These are phyloP conservation scores for Venturia aucupariae DNA, from an alignment of 2,329 filamentous ascomycete species.

Conservation along the genomic window DNA sequence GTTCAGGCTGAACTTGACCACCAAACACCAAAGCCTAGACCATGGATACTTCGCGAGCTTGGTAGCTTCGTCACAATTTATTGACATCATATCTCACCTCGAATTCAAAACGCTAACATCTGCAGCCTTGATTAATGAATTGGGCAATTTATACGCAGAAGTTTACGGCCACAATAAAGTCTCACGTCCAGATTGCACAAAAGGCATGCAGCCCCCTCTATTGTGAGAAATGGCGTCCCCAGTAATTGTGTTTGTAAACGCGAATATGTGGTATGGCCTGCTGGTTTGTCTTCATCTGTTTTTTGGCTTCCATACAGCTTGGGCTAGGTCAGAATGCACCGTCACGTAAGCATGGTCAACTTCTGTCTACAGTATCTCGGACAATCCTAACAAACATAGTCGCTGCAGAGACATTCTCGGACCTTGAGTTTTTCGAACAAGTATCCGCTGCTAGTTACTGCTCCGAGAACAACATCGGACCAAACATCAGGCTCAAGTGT, in stretches of 20 bases:
- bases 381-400: background rate
- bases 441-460: slow-evolving; percentile 47
- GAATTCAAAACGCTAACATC: background rate
- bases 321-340: background rate
- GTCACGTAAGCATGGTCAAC: background rate
- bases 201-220: background rate
- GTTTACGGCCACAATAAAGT: background rate
- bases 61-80: background rate
- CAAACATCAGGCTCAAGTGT: slow-evolving; percentile 25
- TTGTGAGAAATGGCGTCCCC: background rate
- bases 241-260: background rate
- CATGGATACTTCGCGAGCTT: background rate
- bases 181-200: background rate
- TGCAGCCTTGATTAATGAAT: background rate
- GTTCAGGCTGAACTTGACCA: background rate
- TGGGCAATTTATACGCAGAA: background rate
- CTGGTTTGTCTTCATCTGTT: background rate
- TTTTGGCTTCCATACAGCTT: background rate
- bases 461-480: slow-evolving; percentile 36
- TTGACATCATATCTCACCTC: background rate
- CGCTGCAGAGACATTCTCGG: background rate
- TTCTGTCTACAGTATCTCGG: background rate
- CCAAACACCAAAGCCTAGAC: background rate
- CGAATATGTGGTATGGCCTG: background rate
- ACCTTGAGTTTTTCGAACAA: slow-evolving; percentile 26